Base-by-base conservation (phyloP, 2,329 filamentous ascomycete genomes). In the Fusarium illudens region DNA sequence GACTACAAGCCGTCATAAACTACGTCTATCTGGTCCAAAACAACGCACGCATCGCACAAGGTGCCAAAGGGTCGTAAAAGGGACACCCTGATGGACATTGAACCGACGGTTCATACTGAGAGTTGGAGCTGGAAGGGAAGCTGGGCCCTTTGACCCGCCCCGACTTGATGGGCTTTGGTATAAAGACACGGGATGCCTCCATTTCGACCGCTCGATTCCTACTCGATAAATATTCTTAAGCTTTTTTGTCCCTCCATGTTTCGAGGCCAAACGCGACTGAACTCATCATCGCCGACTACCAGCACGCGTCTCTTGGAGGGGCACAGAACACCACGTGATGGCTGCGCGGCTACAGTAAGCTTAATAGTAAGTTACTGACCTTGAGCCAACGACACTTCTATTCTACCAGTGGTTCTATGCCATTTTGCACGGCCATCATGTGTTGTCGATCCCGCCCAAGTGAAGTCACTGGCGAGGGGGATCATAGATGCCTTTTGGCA, bases 1-100 rank as follows among this genome's bases (percentile, higher is more conserved):
- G 13, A 13, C 19, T 34, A 9, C 17, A 25, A 50, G n/a, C 19
- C 22, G 34, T 42, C 32, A 32, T 15, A 25, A 22, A 20, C 17
- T 48, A 19, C 10, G 27, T n/a, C 17, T 30, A 5, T 46, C 17
- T 34, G 29, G 13, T 13, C 25, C 20, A 34, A 29, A 15, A 12
- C 33, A 25, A 10, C 20, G 20, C 13, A 15, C 9, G n/a, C 36
- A 44, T 44, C 52, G 22, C 19, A 42, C 17, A 33, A 55, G 36
- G 17, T 25, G 17, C 25, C 15, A 3, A 15, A 44, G 17, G 22
- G 17, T 49, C 15, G 36, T 19, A 11, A 19, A 25, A 11, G 56
- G n/a, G 22, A 33, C 46, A 68, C 66, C 62, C 33, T 69, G 66
- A 69, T 68, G 54, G 66, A 11, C 39, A 46, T 62, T 15, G 44